A percentile compares a stretch with the other conserved stretches of the same genome.
phyloP scores from a whole-genome alignment of 805 yeast genomes.

The Cyberlindnera mississippiensis region DNA sequence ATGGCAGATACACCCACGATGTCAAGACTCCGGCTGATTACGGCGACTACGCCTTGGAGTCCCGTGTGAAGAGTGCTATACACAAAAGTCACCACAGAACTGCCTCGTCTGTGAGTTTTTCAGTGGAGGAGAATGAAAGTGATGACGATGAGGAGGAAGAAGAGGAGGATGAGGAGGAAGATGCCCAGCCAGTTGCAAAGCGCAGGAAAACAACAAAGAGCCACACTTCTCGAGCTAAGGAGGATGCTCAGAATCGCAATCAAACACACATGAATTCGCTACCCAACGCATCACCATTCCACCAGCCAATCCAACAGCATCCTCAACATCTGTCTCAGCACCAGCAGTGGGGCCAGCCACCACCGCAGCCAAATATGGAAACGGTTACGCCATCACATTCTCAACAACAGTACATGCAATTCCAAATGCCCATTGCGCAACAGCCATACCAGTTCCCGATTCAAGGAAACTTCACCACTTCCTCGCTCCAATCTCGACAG shows the following conservation, averaged over 20 bases:
- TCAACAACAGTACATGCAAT: slow-evolving; percentile 3
- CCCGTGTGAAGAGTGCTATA: slow-evolving; percentile 19
- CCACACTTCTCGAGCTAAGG: background rate
- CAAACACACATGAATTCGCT: background rate
- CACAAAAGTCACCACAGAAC: slow-evolving; percentile 13
- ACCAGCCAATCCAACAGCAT: background rate
- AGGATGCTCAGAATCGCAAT: background rate
- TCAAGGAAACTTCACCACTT: slow-evolving; percentile 4
- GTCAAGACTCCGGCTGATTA: slow-evolving; percentile 62
- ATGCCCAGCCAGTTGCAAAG: slow-evolving; percentile 8
- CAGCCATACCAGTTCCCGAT: slow-evolving; percentile 10
- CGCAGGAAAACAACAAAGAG: slow-evolving; percentile 6
- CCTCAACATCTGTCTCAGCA: slow-evolving; percentile 2
- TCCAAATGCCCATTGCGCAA: slow-evolving; percentile 2
- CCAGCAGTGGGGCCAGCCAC: slow-evolving; percentile 11
- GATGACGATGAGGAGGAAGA: slow-evolving; percentile 19
- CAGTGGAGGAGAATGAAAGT: slow-evolving; percentile 15
- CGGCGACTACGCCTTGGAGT: slow-evolving; percentile 49
- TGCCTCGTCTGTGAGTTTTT: slow-evolving; percentile 14
- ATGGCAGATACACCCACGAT: slow-evolving; percentile 42
- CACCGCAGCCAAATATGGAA: slow-evolving; percentile 4
- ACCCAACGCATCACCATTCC: background rate
- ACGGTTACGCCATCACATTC: slow-evolving; percentile 9
- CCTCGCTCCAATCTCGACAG: slow-evolving; percentile 4
- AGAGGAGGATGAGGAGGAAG: slow-evolving; percentile 18